A percentile compares a stretch with the other conserved stretches of the same genome.
Evolutionary conservation across 495 filamentous ascomycete genomes (phyloP).

Genomic region (Parachaetomium inaequale): DNA sequence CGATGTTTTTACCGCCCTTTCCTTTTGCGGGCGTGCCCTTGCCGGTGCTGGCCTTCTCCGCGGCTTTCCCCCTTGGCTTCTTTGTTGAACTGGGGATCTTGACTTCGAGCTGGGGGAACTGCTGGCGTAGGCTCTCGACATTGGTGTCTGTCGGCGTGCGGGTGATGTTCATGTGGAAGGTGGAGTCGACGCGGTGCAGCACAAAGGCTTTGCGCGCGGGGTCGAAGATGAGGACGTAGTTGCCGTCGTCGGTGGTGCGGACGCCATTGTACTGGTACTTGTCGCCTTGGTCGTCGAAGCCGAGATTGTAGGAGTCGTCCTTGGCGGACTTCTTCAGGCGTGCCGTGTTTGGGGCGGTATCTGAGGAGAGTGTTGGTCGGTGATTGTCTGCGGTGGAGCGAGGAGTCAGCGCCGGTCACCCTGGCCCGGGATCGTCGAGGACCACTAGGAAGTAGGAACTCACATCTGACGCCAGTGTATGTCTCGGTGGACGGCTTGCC

Average conservation of each 20-base stretch:
- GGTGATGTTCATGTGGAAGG: conserved; percentile 56
- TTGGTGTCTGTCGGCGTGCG: conserved; percentile 41
- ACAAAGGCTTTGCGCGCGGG: conserved; percentile 51
- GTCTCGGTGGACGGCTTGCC: conserved; percentile 51
- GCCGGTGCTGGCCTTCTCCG: conserved; percentile 18
- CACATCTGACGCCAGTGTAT: conserved; percentile 53
- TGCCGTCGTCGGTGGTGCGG: conserved; percentile 45
- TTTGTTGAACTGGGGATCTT: conserved; percentile 12
- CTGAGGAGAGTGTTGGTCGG: conserved; percentile 46
- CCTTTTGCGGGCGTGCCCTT: conserved; percentile 23
- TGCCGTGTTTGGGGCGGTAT: conserved; percentile 40
- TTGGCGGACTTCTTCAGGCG: conserved; percentile 46
- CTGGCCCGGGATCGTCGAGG: not conserved
- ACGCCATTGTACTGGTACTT: conserved; percentile 50
- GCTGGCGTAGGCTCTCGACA: conserved; percentile 38
- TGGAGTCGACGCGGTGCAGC: conserved; percentile 55
- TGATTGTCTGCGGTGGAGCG: conserved; percentile 46
- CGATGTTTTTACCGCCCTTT: conserved; percentile 9
- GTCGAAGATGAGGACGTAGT: conserved; percentile 56
- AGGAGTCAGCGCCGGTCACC: not conserved
- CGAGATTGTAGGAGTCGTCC: conserved; percentile 44
- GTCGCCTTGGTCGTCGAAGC: conserved; percentile 45
- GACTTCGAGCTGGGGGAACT: conserved; percentile 43
- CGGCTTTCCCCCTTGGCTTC: conserved; percentile 22
- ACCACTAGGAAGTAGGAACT: conserved; percentile 14